Evolutionary conservation across 768 basidiomycete species (phyloP).

Genomic region (Naganishia vishniacii): DNA sequence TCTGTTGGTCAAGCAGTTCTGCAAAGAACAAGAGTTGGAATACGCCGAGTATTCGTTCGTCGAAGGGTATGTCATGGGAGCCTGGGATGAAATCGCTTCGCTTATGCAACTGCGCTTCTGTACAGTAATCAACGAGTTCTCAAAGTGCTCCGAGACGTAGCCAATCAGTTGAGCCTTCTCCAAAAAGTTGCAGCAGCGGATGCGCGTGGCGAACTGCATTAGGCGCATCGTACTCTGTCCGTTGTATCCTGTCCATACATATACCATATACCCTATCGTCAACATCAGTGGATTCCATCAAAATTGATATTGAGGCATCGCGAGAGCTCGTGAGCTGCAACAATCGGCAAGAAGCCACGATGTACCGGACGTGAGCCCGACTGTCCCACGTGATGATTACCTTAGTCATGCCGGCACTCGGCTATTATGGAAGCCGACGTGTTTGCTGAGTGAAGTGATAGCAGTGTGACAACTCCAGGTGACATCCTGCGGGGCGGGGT

Average conservation of each 20-base stretch:
- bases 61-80: constrained; percentile 52
- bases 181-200: constrained; percentile 74
- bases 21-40: constrained; percentile 64
- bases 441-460: too few species aligned
- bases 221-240: neutral
- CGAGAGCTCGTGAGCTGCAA: too few species aligned
- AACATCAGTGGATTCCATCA: too few species aligned
- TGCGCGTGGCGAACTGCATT: constrained; percentile 38
- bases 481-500: too few species aligned
- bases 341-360: too few species aligned
- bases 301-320: too few species aligned
- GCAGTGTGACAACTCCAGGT: too few species aligned
- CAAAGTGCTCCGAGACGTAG: constrained; percentile 74
- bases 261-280: neutral
- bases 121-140: constrained; percentile 66
- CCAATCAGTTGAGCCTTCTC: constrained; percentile 77
- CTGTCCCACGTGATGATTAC: too few species aligned
- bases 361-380: too few species aligned
- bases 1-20: constrained; percentile 76
- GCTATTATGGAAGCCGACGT: too few species aligned
- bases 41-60: constrained; percentile 91
- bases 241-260: neutral
- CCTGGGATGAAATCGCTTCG: constrained; percentile 24
- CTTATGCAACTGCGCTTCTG: neutral
- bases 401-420: too few species aligned